Conservation (phyloP, 2,329 filamentous ascomycete genomes). For the Penicillium sp. region DNA sequence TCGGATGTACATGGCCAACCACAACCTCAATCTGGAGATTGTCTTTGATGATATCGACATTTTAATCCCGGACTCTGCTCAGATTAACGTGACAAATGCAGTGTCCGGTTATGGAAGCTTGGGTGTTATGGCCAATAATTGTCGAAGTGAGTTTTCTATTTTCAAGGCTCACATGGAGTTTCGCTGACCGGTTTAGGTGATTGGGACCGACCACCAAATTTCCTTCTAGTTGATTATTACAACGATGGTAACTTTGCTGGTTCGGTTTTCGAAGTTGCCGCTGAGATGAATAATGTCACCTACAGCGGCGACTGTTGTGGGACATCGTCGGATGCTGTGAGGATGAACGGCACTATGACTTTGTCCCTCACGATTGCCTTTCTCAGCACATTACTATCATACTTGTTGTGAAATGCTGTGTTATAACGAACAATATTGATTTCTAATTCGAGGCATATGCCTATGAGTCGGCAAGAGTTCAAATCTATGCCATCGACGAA, state of each 20-base stretch:
- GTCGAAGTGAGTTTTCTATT: not conserved
- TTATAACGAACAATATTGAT: not conserved
- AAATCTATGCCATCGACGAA: not conserved
- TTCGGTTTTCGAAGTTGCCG: not conserved
- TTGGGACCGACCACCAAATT: constrained; percentile 1
- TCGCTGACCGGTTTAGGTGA: not conserved
- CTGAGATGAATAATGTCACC: constrained; percentile 1
- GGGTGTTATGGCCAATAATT: not conserved
- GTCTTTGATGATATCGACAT: not conserved
- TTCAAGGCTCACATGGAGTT: not conserved
- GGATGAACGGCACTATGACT: not conserved
- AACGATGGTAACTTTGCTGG: not conserved
- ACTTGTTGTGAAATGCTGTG: not conserved
- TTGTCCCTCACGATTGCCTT: not conserved
- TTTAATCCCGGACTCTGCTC: not conserved
- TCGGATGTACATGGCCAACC: constrained; percentile 1
- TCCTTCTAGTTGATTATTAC: not conserved
- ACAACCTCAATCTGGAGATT: not conserved
- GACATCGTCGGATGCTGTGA: not conserved
- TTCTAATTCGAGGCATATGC: not conserved
- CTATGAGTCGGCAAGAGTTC: not conserved
- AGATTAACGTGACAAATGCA: constrained; percentile 1
- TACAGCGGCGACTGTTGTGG: not conserved
- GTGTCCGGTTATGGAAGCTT: not conserved
- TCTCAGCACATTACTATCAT: not conserved